phyloP scores from a whole-genome alignment of 108 stramenopile species.

The Cyclostephanos tholiformis region DNA sequence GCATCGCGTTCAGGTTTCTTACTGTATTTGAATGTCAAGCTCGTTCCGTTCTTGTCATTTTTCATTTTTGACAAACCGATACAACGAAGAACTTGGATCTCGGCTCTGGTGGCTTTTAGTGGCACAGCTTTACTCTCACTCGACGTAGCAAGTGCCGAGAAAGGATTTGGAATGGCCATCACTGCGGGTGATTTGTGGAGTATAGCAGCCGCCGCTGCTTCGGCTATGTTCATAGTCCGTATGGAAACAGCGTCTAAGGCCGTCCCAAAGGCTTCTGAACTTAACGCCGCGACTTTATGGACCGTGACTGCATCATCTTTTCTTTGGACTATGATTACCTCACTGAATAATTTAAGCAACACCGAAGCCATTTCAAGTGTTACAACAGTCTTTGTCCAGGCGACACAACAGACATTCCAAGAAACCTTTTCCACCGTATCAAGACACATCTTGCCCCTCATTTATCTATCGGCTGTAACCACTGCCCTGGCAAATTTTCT shows the following conservation, averaged over 20 bases:
- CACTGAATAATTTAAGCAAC: conserved; percentile 11
- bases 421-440: conserved; percentile 30
- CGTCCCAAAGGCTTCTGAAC: conserved; percentile 56
- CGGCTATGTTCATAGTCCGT: conserved; percentile 86
- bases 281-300: conserved; percentile 80
- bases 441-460: conserved; percentile 59
- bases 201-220: conserved; percentile 81
- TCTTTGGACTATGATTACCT: conserved; percentile 49
- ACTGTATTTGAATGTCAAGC: conserved; percentile 87
- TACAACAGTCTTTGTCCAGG: background rate
- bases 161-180: conserved; percentile 26
- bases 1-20: conserved; percentile 86
- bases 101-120: conserved; percentile 70
- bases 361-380: background rate
- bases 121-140: conserved; percentile 81
- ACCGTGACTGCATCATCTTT: conserved; percentile 59
- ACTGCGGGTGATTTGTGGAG: conserved; percentile 82
- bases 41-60: conserved; percentile 82
- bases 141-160: conserved; percentile 43
- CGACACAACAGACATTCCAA: conserved; percentile 20
- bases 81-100: conserved; percentile 65
- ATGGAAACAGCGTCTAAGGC: conserved; percentile 69
- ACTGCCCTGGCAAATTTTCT: conserved; percentile 80
- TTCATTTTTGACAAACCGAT: conserved; percentile 65
- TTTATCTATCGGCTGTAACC: conserved; percentile 76